Percentiles rank a stretch among this genome's conserved stretches.
phyloP scores from a whole-genome alignment of 2,329 filamentous ascomycete genomes.

The Nigrospora sphaerica region DNA sequence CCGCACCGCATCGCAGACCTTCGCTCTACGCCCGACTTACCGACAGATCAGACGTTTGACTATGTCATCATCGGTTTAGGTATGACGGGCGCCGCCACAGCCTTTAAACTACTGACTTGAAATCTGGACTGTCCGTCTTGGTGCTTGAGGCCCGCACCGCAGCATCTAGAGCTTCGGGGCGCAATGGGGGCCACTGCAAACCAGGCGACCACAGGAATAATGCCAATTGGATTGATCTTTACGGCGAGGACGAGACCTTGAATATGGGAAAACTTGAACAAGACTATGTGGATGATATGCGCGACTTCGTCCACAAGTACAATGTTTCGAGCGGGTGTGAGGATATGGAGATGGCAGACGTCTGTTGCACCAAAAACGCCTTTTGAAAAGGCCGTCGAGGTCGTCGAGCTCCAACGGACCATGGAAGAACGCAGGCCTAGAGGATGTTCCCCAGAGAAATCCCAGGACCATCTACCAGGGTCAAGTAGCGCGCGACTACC shows the following conservation, averaged over 20 bases:
- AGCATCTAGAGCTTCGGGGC: background rate
- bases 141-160: background rate
- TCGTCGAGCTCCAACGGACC: background rate
- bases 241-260: background rate
- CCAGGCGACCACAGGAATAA: background rate
- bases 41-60: background rate
- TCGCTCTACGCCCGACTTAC: background rate
- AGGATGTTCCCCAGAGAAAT: background rate
- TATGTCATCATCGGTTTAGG: constrained; percentile 1
- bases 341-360: background rate
- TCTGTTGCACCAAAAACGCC: background rate
- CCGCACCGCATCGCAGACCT: background rate
- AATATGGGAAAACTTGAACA: background rate
- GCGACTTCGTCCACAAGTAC: background rate
- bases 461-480: background rate
- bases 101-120: background rate
- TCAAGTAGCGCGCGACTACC: background rate
- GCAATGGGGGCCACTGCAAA: background rate
- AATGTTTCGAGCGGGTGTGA: background rate
- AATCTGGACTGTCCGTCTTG: background rate
- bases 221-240: background rate
- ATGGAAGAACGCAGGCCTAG: background rate
- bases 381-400: background rate
- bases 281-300: background rate
- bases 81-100: background rate